These are phyloP conservation scores for Trichoderma oligosporum DNA, from an alignment of 2,329 filamentous ascomycete genomes.

Conservation along the genomic window DNA sequence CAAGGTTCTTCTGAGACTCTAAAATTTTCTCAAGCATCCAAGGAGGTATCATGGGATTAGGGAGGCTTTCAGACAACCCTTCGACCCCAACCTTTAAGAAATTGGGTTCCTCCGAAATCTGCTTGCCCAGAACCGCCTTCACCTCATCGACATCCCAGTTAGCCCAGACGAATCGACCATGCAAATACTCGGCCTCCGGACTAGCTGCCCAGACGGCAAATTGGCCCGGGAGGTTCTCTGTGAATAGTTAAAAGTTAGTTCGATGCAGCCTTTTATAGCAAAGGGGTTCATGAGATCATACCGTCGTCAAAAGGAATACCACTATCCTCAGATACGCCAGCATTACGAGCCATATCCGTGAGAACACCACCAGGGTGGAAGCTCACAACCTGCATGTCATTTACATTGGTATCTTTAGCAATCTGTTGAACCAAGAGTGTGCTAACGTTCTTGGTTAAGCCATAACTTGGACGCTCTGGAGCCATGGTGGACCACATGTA, in stretches of 20 bases:
- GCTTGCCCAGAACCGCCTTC: slow-evolving; percentile 15
- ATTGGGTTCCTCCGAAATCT: slow-evolving; percentile 17
- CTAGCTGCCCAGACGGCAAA: slow-evolving; percentile 40
- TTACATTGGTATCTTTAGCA: slow-evolving; percentile 32
- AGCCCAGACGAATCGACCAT: slow-evolving; percentile 38
- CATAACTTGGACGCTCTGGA: slow-evolving; percentile 29
- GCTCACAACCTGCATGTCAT: slow-evolving; percentile 29
- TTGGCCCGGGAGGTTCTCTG: slow-evolving; percentile 21
- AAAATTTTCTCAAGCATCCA: neutral
- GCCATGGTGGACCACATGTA: slow-evolving; percentile 22
- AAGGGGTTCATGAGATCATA: neutral
- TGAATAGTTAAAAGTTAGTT: neutral
- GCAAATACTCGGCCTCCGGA: slow-evolving; percentile 38
- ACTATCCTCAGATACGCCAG: slow-evolving; percentile 23
- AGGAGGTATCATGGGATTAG: slow-evolving; percentile 1
- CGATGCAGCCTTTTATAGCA: neutral
- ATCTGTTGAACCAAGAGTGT: slow-evolving; percentile 38
- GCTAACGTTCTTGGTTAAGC: slow-evolving; percentile 37
- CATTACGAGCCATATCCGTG: slow-evolving; percentile 27
- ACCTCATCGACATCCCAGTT: slow-evolving; percentile 40
- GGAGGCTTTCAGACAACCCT: slow-evolving; percentile 6
- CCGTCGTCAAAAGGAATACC: slow-evolving; percentile 12
- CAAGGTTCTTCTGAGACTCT: neutral
- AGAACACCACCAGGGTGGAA: slow-evolving; percentile 26
- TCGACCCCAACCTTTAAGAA: slow-evolving; percentile 17